Percentiles rank a stretch among this genome's conserved stretches.
phyloP scores from a whole-genome alignment of 2,329 filamentous ascomycete species.

The Fusarium devonianum region DNA sequence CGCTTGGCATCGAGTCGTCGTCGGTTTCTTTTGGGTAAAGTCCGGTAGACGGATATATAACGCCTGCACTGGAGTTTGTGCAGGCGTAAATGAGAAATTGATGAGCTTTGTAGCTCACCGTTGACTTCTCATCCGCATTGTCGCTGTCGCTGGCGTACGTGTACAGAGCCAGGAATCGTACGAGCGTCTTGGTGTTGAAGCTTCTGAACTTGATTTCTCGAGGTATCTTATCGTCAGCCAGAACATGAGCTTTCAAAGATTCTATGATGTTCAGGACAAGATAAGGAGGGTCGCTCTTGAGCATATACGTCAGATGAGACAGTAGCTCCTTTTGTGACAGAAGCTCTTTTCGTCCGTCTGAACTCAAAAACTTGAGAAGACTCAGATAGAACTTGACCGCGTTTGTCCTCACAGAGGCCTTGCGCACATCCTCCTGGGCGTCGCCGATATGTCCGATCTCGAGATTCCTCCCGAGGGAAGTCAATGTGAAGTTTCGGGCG shows the following conservation, averaged over 20 bases:
- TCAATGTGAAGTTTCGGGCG: constrained; percentile 78
- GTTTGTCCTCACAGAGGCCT: constrained; percentile 82
- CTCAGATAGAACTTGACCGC: constrained; percentile 82
- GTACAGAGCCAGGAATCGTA: constrained; percentile 76
- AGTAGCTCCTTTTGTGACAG: constrained; percentile 82
- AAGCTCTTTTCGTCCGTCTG: constrained; percentile 81
- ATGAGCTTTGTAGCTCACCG: constrained; percentile 74
- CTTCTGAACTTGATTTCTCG: constrained; percentile 77
- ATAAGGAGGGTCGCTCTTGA: constrained; percentile 79
- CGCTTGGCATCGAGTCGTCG: constrained; percentile 47
- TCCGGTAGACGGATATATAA: constrained; percentile 79
- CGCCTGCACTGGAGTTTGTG: constrained; percentile 74
- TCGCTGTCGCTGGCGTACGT: constrained; percentile 59
- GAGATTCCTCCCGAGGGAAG: constrained; percentile 81
- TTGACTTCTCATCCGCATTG: constrained; percentile 50
- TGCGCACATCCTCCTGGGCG: constrained; percentile 66
- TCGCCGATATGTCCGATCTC: constrained; percentile 69
- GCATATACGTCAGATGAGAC: constrained; percentile 79
- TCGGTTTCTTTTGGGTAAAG: constrained; percentile 81
- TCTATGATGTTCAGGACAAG: constrained; percentile 78
- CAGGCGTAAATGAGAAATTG: constrained; percentile 78
- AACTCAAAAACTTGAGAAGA: constrained; percentile 78
- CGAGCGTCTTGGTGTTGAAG: constrained; percentile 77
- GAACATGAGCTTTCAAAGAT: constrained; percentile 71
- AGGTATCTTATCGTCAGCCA: constrained; percentile 77